Percentiles rank a stretch among this genome's conserved stretches.
Conservation (phyloP, 129 eudicot genomes). For the Dittrichia graveolens region DNA sequence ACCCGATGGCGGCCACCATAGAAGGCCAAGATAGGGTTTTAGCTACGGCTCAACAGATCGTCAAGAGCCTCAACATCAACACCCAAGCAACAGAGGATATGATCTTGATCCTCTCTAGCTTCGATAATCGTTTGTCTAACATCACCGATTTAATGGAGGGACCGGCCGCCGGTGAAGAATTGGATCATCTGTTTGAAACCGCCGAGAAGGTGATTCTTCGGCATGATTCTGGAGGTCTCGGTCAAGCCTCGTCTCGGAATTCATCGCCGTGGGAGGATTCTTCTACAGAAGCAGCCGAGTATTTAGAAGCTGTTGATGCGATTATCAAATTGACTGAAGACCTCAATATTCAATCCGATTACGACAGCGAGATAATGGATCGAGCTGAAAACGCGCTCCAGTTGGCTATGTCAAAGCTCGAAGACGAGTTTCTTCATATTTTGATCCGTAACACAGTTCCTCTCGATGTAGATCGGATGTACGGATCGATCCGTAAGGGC, state of each 20-base stretch:
- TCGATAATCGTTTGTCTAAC: constrained; percentile 84
- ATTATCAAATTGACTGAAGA: constrained; percentile 57
- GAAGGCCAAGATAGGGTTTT: constrained; percentile 79
- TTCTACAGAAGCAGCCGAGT: constrained; percentile 36
- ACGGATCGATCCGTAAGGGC: constrained; percentile 58
- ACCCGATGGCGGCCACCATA: constrained; percentile 53
- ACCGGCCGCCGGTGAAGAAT: background rate
- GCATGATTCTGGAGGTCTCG: constrained; percentile 36
- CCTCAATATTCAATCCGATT: constrained; percentile 28
- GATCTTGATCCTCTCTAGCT: constrained; percentile 68
- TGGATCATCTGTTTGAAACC: constrained; percentile 42
- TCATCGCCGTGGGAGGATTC: constrained; percentile 42
- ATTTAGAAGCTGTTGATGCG: constrained; percentile 62
- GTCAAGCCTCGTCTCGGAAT: constrained; percentile 22
- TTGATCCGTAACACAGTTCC: constrained; percentile 54
- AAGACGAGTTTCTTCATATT: constrained; percentile 72
- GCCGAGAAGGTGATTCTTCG: constrained; percentile 65
- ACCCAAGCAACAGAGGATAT: constrained; percentile 72
- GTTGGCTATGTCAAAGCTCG: constrained; percentile 69
- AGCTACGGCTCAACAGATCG: constrained; percentile 90
- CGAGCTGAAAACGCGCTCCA: constrained; percentile 82
- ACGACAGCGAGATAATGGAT: constrained; percentile 43
- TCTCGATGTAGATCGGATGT: constrained; percentile 57
- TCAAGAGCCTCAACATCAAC: constrained; percentile 62
- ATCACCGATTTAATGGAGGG: constrained; percentile 52